These are phyloP conservation scores for Colletotrichum sp. DNA, from an alignment of 2,329 filamentous ascomycete species.

Conservation along the genomic window DNA sequence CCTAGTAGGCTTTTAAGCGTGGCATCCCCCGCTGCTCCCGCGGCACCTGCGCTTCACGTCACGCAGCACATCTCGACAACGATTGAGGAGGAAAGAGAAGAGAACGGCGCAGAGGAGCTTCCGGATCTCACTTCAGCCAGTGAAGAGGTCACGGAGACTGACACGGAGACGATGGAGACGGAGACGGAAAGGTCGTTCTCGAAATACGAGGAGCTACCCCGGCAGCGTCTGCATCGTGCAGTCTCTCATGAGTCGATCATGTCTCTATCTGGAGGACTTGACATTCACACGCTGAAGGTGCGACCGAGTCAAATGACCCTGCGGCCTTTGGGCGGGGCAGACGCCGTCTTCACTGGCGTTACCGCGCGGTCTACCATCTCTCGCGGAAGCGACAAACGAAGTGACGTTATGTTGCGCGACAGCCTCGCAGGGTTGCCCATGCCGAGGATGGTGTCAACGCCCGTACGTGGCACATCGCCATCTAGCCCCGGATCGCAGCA, in stretches of 20 bases:
- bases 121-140: conserved; percentile 28
- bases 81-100: conserved; percentile 25
- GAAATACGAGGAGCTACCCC: conserved; percentile 40
- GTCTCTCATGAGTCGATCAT: conserved; percentile 88
- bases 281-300: conserved; percentile 82
- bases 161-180: conserved; percentile 33
- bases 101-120: conserved; percentile 39
- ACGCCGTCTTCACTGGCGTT: conserved; percentile 63
- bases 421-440: conserved; percentile 47
- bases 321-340: conserved; percentile 56
- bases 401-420: conserved; percentile 64
- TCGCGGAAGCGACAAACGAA: conserved; percentile 47
- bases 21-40: conserved; percentile 13
- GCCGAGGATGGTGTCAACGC: conserved; percentile 34
- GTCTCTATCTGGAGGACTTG: conserved; percentile 84
- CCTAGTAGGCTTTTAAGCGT: conserved; percentile 28
- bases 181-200: conserved; percentile 32
- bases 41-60: conserved; percentile 28
- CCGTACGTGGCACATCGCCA: conserved; percentile 29
- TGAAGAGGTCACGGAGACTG: conserved; percentile 38
- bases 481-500: conserved; percentile 29
- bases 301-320: conserved; percentile 77
- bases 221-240: conserved; percentile 63
- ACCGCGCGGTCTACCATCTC: conserved; percentile 64
- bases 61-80: conserved; percentile 5